These are phyloP conservation scores for Eucalyptus pauciflora DNA, from an alignment of 345 rosid species.

Conservation along the genomic window DNA sequence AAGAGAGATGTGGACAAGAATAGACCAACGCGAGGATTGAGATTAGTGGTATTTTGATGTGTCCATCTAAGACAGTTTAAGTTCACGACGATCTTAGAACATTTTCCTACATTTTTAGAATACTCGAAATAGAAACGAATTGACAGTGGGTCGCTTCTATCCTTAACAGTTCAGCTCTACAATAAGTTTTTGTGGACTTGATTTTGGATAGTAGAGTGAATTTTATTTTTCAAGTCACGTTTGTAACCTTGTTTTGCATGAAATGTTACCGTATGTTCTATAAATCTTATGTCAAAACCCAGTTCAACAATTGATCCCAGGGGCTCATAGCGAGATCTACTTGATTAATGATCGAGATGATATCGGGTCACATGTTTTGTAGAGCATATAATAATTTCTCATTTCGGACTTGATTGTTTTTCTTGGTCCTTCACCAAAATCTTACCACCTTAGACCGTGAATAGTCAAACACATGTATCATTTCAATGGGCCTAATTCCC, in stretches of 20 bases:
- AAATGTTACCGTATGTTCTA: no score
- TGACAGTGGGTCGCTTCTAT: no score
- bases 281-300: not conserved
- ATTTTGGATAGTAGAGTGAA: not conserved
- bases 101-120: not conserved
- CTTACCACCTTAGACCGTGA: not conserved
- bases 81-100: not conserved
- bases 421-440: not conserved
- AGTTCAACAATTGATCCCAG: fast-evolving
- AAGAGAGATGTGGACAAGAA: not conserved
- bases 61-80: not conserved
- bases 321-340: not conserved
- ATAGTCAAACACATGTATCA: not conserved
- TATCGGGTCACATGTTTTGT: fast-evolving
- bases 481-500: no score
- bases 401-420: fast-evolving
- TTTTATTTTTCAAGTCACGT: not conserved
- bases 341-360: not conserved
- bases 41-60: not conserved
- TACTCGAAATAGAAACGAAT: not conserved
- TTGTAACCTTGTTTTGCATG: not conserved
- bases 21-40: not conserved
- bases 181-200: not conserved
- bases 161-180: not conserved
- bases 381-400: not conserved